Evolutionary conservation across 2,329 filamentous ascomycete genomes (phyloP).

Genomic region (Pseudogymnoascus sp.): DNA sequence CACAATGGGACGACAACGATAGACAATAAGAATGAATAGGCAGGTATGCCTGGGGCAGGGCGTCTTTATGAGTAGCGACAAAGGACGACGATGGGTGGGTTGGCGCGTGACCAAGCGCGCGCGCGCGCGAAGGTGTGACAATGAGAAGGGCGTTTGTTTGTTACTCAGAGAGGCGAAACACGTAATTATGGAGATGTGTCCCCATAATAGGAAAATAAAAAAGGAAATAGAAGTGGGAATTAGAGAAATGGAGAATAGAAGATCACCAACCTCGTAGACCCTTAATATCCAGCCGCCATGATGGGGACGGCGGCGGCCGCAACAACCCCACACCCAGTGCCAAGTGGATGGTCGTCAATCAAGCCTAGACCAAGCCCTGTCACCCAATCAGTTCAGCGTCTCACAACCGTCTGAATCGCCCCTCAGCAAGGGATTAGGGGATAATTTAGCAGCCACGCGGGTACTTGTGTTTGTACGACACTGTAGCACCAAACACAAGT

Average conservation of each 20-base stretch:
- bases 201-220: neutral
- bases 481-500: neutral
- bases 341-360: neutral
- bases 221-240: neutral
- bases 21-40: neutral
- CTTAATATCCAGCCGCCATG: constrained; percentile 6
- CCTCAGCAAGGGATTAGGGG: neutral
- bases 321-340: neutral
- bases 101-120: constrained; percentile 5
- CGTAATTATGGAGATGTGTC: neutral
- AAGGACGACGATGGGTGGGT: neutral
- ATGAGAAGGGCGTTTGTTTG: constrained; percentile 5
- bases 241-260: neutral
- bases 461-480: neutral
- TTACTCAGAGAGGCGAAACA: neutral
- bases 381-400: constrained; percentile 4
- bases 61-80: neutral
- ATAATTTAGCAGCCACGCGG: neutral
- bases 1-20: constrained; percentile 2
- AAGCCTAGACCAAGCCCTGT: neutral
- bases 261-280: neutral
- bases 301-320: neutral
- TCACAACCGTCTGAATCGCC: constrained; percentile 5
- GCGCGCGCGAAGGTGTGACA: neutral
- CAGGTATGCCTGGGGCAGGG: neutral